phyloP scores from a whole-genome alignment of 1,284 basidiomycete species.

The Tylopilus sp. region DNA sequence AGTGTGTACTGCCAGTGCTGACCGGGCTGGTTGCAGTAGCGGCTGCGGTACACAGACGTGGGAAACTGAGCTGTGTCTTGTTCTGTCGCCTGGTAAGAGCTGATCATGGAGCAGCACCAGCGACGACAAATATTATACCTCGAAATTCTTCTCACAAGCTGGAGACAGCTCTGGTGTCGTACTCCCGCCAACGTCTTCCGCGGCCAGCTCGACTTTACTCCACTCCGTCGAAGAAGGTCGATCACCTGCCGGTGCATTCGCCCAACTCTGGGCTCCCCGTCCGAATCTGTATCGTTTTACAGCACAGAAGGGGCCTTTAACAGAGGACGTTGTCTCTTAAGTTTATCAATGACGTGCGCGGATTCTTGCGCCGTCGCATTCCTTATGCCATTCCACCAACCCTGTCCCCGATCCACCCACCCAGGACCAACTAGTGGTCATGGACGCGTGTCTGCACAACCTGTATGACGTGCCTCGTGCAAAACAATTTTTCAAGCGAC shows the following conservation, averaged over 20 bases:
- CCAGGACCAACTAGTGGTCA: constrained; percentile 67
- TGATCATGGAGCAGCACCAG: too few relatives aligned
- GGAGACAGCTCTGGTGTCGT: constrained; percentile 63
- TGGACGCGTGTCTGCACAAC: constrained; percentile 76
- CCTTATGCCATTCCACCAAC: constrained; percentile 58
- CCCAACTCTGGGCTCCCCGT: constrained; percentile 36
- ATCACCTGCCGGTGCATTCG: constrained; percentile 49
- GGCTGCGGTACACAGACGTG: too few relatives aligned
- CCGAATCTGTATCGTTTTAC: constrained; percentile 41
- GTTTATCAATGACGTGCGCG: constrained; percentile 37
- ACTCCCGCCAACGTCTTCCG: constrained; percentile 60
- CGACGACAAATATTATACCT: constrained; percentile 40
- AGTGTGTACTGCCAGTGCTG: too few relatives aligned
- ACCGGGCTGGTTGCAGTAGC: too few relatives aligned
- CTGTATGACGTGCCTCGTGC: constrained; percentile 69
- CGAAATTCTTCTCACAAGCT: constrained; percentile 42
- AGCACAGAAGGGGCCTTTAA: constrained; percentile 21
- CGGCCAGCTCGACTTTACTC: constrained; percentile 66
- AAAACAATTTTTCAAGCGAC: constrained; percentile 58
- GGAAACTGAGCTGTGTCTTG: too few relatives aligned
- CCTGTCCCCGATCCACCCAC: constrained; percentile 57
- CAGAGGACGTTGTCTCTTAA: constrained; percentile 20
- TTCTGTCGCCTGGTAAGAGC: too few relatives aligned
- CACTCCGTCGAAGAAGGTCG: constrained; percentile 50
- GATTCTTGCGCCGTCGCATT: constrained; percentile 38